Evolutionary conservation across 2,329 filamentous ascomycete genomes (phyloP), one percentile per base, ranked within the genome.

Genomic region (Talaromyces albobiverticillius): DNA sequence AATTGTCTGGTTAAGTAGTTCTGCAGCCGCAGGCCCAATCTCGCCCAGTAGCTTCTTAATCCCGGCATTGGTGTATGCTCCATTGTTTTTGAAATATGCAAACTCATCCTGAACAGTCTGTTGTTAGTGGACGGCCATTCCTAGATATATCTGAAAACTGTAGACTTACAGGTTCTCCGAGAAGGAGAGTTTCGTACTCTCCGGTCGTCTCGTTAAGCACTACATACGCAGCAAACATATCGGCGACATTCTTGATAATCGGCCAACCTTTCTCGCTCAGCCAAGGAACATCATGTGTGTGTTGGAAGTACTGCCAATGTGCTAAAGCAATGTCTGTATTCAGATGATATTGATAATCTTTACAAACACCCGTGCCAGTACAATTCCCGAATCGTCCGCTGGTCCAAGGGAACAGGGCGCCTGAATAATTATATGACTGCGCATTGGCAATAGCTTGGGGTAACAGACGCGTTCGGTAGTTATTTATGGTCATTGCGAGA

Each of bases 341-440:
- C 20, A 86, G 62, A 65, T 86, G 83, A 57, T 86, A 86, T 63
- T 86, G 82, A 52, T 82, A 83, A 63, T 86, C 82, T 51, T 82
- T 82, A 63, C 83, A 86, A 34, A 76, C 76, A 9, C 76, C 76
- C 7, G 76, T 78, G 4, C 71, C 73, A 3, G 83, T 86, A 60
- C 83, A 86, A 58, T 86, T 86, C 3, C 83, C 83, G 60, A 75
- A 82, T 26, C 82, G 66, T 13, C 79, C 82, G 56, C 78, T 77
- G 0, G 82, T 85, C 83, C 83, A 86, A 1, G 82, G 78, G 61
- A 79, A 86, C 1, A 82, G 74, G 1, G 81, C 81, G 20, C 80
- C 78, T 8, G 77, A 75, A 9, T 71, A 69, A 50, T 73, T 79
- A 0, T 77, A 74, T 7, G 69, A 75, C 34, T 76, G 71, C 9